Percentiles rank a stretch among this genome's conserved stretches.
These are phyloP conservation scores for Lentinula novae-zelandiae DNA, from an alignment of 1,284 basidiomycete genomes.

Conservation along the genomic window DNA sequence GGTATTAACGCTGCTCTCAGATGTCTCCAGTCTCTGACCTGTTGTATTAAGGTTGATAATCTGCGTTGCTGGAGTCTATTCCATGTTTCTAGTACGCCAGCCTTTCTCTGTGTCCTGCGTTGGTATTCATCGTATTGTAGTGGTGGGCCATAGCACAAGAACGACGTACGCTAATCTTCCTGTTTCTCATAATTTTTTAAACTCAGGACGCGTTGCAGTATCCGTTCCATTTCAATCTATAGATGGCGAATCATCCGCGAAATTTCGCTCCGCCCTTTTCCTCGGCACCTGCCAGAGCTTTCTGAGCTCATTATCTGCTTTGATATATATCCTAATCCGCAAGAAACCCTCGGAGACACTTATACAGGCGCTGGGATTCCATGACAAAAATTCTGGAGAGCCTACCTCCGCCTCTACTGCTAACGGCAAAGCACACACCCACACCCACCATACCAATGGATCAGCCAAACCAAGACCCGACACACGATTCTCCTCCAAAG, in stretches of 20 bases:
- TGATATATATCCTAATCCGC: slow-evolving; percentile 75
- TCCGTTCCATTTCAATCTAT: slow-evolving; percentile 79
- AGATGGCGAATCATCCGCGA: slow-evolving; percentile 61
- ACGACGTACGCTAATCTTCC: slow-evolving; percentile 53
- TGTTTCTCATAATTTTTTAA: slow-evolving; percentile 4
- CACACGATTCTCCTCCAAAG: slow-evolving; percentile 39
- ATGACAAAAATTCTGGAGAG: slow-evolving; percentile 6
- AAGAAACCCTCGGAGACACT: slow-evolving; percentile 52
- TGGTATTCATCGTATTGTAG: slow-evolving; percentile 29
- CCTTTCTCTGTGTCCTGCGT: slow-evolving; percentile 4
- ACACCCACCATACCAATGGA: slow-evolving; percentile 21
- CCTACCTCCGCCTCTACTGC: slow-evolving; percentile 13
- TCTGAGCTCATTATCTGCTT: slow-evolving; percentile 75
- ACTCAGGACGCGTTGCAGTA: slow-evolving; percentile 41
- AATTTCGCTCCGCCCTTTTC: slow-evolving; percentile 86
- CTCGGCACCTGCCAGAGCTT: slow-evolving; percentile 87
- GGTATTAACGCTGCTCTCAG: neutral
- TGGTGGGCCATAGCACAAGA: slow-evolving; percentile 93
- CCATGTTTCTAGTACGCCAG: slow-evolving; percentile 69
- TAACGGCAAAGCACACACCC: slow-evolving; percentile 23
- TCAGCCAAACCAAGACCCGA: slow-evolving; percentile 30
- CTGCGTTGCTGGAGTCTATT: slow-evolving; percentile 71
- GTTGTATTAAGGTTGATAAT: slow-evolving; percentile 46
- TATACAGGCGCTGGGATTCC: slow-evolving; percentile 48
- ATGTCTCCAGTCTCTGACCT: neutral